Conservation (phyloP, 371 early-diverging fungal genomes). For the Mortierella sp. region DNA sequence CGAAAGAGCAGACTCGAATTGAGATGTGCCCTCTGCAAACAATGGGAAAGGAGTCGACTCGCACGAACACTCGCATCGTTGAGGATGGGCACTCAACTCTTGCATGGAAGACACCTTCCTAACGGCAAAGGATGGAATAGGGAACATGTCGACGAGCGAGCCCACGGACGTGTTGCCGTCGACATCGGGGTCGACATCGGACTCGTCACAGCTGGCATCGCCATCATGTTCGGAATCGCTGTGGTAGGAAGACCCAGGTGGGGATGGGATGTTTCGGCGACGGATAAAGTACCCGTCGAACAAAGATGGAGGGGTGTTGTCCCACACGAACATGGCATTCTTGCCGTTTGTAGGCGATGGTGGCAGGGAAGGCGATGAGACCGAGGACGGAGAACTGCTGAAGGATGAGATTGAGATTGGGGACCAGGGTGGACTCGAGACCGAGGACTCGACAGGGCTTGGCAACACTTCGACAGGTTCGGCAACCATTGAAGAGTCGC, state of each 20-base stretch:
- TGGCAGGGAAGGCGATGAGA: not conserved
- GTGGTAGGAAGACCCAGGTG: slow-evolving; percentile 14
- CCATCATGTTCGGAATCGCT: slow-evolving; percentile 2
- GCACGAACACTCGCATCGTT: no score
- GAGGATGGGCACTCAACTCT: not conserved
- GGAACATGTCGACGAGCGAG: not conserved
- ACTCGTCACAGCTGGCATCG: not conserved
- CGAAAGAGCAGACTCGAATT: not conserved
- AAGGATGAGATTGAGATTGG: not conserved
- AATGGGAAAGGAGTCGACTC: no score
- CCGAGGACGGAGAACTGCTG: not conserved
- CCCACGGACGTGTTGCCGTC: not conserved
- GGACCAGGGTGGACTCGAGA: not conserved
- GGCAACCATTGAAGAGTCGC: not conserved
- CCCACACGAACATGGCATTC: not conserved
- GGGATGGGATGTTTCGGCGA: not conserved
- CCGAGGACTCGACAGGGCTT: not conserved
- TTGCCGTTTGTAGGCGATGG: not conserved
- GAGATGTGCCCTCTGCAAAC: not conserved
- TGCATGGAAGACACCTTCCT: not conserved
- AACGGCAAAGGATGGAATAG: not conserved
- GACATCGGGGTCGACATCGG: not conserved
- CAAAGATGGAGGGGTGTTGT: not conserved
- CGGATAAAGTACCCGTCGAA: not conserved
- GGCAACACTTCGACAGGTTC: not conserved